Evolutionary conservation across 148 eudicot species (phyloP), one percentile per base, ranked within the genome.

Genomic region (Chenopodium quinoa): DNA sequence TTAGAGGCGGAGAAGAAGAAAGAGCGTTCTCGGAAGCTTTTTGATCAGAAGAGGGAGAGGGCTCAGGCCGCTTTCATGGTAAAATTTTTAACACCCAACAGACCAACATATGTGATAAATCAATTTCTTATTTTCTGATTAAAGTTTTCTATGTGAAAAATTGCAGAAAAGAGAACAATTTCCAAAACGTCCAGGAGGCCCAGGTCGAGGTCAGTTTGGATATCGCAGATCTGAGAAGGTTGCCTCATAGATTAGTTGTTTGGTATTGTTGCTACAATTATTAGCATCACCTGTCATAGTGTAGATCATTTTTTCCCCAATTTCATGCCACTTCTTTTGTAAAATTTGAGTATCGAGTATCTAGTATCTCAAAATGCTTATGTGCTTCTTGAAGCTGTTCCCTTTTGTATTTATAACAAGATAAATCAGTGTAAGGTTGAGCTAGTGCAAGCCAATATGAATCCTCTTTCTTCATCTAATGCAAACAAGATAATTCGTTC

Each of bases 1-100:
- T 68, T 92, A 73, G 87, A 91, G 87, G 98, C 90, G 19, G 99
- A 89, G 78, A 90, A 92, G 93, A 96, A 91, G 84, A 96, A 84
- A 92, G 90, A 88, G 79, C 88, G 87, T 82, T 79, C 86, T 81
- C 90, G 88, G 73, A 86, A 75, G 72, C 50, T 84, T 67, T 85
- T 84, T 69, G 66, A 75, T 82, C 90, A 83, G 85, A 91, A 77
- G 81, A 86, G 76, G 78, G 16, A 74, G 56, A 77, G 80, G 68
- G 83, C 65, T 20, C 88, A 71, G 47, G 78, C 87, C 12, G 83
- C 88, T 48, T 79, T 80, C 48, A 84, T 80, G 92, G 98, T 90
- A 77, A 80, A 6, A 22, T 37, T 67, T 22, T 31, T 4, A 23
- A 37, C 47, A 34, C 16, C 12, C 14, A 14, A n/a, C 46, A 19